Conservation (phyloP, 2,329 filamentous ascomycete genomes). For the Pseudogymnoascus sp. region DNA sequence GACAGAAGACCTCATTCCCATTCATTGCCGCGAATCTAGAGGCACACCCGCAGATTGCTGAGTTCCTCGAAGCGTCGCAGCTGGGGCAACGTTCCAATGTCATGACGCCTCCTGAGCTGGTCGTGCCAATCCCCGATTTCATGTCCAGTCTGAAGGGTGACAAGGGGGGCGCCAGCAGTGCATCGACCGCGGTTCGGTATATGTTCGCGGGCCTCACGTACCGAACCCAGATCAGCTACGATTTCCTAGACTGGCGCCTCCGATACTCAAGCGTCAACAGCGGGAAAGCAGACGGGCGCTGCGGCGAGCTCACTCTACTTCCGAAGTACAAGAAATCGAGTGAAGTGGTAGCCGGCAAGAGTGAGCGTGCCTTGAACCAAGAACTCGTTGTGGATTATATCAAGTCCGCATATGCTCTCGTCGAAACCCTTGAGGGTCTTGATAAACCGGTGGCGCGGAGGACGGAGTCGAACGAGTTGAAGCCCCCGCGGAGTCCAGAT, state of each 20-base stretch:
- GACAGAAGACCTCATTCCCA: conserved; percentile 20
- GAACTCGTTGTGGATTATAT: not conserved
- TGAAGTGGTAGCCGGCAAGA: not conserved
- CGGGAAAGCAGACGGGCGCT: conserved; percentile 25
- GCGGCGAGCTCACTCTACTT: not conserved
- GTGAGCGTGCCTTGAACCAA: not conserved
- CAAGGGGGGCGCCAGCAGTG: not conserved
- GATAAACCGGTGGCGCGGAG: not conserved
- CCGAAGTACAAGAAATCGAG: not conserved
- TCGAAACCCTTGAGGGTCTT: not conserved
- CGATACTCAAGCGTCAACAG: conserved; percentile 24
- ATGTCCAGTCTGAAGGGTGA: conserved; percentile 13
- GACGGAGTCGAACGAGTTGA: not conserved
- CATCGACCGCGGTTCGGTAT: conserved; percentile 24
- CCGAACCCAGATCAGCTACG: conserved; percentile 18
- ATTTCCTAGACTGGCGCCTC: conserved; percentile 22
- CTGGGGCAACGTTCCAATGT: conserved; percentile 16
- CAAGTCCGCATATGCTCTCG: not conserved
- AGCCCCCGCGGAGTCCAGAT: not conserved
- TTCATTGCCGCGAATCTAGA: conserved; percentile 13
- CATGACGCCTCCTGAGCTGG: conserved; percentile 23
- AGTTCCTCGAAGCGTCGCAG: conserved; percentile 21
- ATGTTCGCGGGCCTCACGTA: conserved; percentile 27
- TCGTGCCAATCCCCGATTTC: conserved; percentile 22
- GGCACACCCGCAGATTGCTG: conserved; percentile 13